A percentile compares a stretch with the other conserved stretches of the same genome.
phyloP scores from a whole-genome alignment of 805 yeast genomes.

The Ogataea pignaliae region DNA sequence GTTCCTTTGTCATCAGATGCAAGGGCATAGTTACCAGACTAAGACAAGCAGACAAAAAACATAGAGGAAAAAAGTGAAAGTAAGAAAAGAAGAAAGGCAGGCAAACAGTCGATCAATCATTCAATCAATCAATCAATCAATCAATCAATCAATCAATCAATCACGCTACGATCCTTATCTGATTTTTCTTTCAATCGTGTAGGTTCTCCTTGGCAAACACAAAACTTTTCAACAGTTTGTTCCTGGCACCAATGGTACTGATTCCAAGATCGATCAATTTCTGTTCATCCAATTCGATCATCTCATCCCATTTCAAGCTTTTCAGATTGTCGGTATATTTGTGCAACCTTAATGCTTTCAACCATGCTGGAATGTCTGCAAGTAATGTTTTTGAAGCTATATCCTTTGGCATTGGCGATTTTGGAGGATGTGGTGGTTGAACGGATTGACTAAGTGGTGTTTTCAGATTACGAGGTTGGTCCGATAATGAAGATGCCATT shows the following conservation, averaged over 20 bases:
- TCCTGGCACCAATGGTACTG: constrained; percentile 90
- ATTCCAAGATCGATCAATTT: constrained; percentile 79
- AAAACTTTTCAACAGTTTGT: constrained; percentile 89
- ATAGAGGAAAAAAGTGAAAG: too few species aligned
- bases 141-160: too few species aligned
- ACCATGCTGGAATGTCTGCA: constrained; percentile 86
- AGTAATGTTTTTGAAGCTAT: constrained; percentile 52
- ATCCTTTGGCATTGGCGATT: constrained; percentile 45
- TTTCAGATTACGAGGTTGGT: constrained; percentile 8
- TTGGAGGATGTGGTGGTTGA: constrained; percentile 16
- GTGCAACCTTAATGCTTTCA: constrained; percentile 83
- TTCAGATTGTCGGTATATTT: constrained; percentile 86
- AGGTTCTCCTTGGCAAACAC: constrained; percentile 63
- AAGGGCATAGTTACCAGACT: too few species aligned
- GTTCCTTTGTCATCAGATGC: too few species aligned
- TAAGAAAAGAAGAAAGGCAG: too few species aligned
- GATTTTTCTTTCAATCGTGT: too few species aligned
- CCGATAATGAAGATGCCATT: constrained; percentile 5
- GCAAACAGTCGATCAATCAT: too few species aligned
- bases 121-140: too few species aligned
- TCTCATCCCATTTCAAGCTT: constrained; percentile 71
- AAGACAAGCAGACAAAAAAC: too few species aligned
- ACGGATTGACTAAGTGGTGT: constrained; percentile 1
- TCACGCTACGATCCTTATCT: too few species aligned
- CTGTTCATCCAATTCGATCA: constrained; percentile 66